Evolutionary conservation across 306 rosid genomes (phyloP), one percentile per base, ranked within the genome.

Genomic region (Mimosa bimucronata): DNA sequence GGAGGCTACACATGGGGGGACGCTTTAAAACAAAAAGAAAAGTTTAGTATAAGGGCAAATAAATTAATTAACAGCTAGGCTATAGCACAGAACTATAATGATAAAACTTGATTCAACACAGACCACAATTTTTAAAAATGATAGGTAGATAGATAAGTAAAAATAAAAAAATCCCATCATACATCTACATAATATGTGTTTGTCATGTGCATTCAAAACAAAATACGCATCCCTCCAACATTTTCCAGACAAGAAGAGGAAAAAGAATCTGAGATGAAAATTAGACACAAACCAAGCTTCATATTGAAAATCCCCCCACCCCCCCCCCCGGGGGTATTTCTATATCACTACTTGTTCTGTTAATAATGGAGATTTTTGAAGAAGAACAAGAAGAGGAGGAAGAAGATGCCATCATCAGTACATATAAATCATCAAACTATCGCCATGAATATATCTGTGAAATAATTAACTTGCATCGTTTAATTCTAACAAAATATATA

Each of bases 1-100:
- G 75, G 85, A 66, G 83, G 82, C 82, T 85, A 80, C 79, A 83
- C 66, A 66, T 19, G 70, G 26, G 60, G 1, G 23, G 26, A 76
- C 86, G 73, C 58, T 78, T 72, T 50, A 76, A 40, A 87, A 76
- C 79, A 76, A 83, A 44, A 41, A 48, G 9, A 68, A 71, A 75
- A 76, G 67, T 34, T 50, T 28, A 37, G 72, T 23, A 31, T n/a
- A 55, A 55, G 60, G 50, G 37, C n/a, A 50, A 69, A 67, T n/a
- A n/a, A 18, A 66, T 52, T 71, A 41, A 53, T 55, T 9, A 23
- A 57, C 64, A 57, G 64, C 64, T 53, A 53, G 61, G 53, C 58
- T 52, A 76, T 45, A 62, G 19, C 21, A 18, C 14, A 46, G 52
- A 64, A 64, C 65, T 6, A 58, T 45, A 46, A 75, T 77, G 68